phyloP scores from a whole-genome alignment of 257 asterid species.

The Gardenia jasminoides region DNA sequence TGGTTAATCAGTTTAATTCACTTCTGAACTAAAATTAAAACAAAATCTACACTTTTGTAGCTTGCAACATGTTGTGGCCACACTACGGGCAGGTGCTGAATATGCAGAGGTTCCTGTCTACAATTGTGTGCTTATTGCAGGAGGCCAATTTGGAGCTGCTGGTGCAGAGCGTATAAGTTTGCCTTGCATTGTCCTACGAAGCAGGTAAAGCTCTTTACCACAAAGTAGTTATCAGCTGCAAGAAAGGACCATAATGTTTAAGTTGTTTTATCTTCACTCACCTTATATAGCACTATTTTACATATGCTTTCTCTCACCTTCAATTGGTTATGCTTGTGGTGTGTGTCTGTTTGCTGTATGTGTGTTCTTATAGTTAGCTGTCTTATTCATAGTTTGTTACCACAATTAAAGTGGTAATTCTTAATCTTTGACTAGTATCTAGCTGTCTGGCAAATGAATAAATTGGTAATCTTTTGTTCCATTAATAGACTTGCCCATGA shows the following conservation, averaged over 20 bases:
- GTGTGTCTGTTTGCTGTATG: not conserved
- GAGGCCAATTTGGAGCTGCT: constrained; percentile 75
- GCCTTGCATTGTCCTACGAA: constrained; percentile 81
- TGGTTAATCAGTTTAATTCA: not conserved
- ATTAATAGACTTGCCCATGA: no score
- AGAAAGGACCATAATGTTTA: no score
- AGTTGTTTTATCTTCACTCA: not conserved
- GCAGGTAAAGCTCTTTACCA: constrained; percentile 56
- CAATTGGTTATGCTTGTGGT: not conserved
- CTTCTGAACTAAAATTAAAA: not conserved
- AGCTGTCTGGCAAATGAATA: not conserved
- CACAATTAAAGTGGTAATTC: no score
- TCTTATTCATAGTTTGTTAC: no score
- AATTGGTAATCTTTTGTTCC: no score
- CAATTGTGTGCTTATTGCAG: constrained; percentile 75
- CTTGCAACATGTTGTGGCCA: constrained; percentile 60
- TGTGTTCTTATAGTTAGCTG: no score
- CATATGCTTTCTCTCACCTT: not conserved
- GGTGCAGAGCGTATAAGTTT: constrained; percentile 85
- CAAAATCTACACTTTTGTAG: constrained; percentile 35
- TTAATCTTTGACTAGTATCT: not conserved
- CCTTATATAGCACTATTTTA: not conserved
- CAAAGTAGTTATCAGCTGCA: not conserved
- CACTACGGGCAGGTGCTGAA: constrained; percentile 89
- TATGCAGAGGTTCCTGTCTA: constrained; percentile 52